Conservation (phyloP, 176 grass and related monocot species). For the Oryza glumipatula region DNA sequence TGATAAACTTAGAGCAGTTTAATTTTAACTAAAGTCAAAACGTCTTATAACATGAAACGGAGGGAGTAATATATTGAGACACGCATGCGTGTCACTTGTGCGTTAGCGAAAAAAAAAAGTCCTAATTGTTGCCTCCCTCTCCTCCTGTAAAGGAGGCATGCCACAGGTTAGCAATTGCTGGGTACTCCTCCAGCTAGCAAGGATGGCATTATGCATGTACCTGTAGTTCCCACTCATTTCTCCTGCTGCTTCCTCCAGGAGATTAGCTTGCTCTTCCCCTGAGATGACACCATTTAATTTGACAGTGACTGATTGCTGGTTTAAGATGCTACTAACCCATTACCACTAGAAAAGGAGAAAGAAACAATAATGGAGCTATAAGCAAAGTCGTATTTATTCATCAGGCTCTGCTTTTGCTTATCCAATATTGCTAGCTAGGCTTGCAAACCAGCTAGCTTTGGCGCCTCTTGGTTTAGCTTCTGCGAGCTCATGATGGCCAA, state of each 20-base stretch:
- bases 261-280: neutral
- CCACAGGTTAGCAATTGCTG: neutral
- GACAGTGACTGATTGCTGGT: slow-evolving; percentile 3
- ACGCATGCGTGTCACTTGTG: too few relatives aligned
- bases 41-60: too few relatives aligned
- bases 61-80: too few relatives aligned
- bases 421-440: slow-evolving; percentile 6
- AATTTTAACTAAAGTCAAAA: too few relatives aligned
- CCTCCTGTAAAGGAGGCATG: too few relatives aligned
- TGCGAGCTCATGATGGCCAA: slow-evolving; percentile 40
- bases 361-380: slow-evolving; percentile 19
- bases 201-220: neutral
- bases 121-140: too few relatives aligned
- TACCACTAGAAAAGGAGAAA: slow-evolving; percentile 1
- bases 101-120: too few relatives aligned
- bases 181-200: neutral
- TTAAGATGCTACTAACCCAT: slow-evolving; percentile 3
- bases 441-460: slow-evolving; percentile 15
- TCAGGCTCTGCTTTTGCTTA: slow-evolving; percentile 28
- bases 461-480: neutral
- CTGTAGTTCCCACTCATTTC: neutral
- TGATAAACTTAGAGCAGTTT: too few relatives aligned
- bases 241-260: neutral
- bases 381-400: slow-evolving; percentile 29
- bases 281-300: slow-evolving; percentile 10